Evolutionary conservation across 148 eudicot species (phyloP), one percentile per base, ranked within the genome.

Genomic region (Rhododendron kiyosumense): DNA sequence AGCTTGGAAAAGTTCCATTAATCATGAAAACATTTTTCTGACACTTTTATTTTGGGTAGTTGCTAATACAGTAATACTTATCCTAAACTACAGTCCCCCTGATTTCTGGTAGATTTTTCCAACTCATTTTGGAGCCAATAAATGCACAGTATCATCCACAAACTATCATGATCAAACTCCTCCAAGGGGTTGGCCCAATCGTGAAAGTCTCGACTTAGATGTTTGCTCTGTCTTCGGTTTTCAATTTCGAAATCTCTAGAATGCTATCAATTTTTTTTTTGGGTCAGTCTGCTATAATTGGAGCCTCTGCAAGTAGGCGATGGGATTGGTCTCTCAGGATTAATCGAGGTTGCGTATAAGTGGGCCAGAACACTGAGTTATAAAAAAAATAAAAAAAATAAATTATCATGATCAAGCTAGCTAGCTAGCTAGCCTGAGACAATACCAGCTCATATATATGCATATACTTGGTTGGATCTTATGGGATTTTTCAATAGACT

Each of bases 71-170:
- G n/a, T 38, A 38, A 2, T 65, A 26, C 75, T 69, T 69, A 69
- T 69, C 75, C 75, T 69, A 69, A 28, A 28, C 3, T 69, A 69
- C 36, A 69, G 75, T 69, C 36, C 36, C 36, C 34, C 36, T 67
- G 67, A 34, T 43, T 63, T 85, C 34, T 6, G 49, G 26, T 26
- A 26, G 32, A 79, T 79, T 59, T 41, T 74, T 41, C 63, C 77
- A 78, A 61, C 86, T 85, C 78, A 85, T 85, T 36, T 79, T 30
- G 75, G 75, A 28, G 32, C 73, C 17, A 79, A 63, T 75, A 18
- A 18, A 32, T 80, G 22, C 13, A 18, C 65, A 52, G 83, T 51
- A 80, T 32, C 46, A 52, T 11, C n/a, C 30, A 13, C 43, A 52
- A 52, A 9, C 61, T 17, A 14, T 15, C 61, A 3, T 54, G 59